Evolutionary conservation across 108 stramenopile genomes (phyloP), one percentile per base, ranked within the genome.

Genomic region (Schizochytrium sp.): DNA sequence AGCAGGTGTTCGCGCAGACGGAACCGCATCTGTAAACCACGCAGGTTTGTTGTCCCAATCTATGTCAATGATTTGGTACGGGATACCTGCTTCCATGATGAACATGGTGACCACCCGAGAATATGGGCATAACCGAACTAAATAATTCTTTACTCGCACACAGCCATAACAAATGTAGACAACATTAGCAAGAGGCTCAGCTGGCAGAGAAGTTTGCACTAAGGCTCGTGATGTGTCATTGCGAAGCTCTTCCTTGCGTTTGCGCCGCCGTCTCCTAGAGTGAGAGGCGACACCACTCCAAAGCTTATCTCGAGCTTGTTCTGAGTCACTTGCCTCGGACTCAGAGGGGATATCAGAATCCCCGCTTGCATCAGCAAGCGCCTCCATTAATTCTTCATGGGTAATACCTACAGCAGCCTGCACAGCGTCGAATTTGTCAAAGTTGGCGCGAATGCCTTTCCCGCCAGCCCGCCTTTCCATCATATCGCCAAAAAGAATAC

Each of bases 131-230:
- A 69, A 44, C 42, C 64, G 64, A 38, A 38, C 64, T 8, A 69
- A 44, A 15, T 69, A 69, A 2, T 69, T 69, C 2, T 15, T 69
- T 38, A 69, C 44, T 10, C 64, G 64, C 42, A 69, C 44, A 44
- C 64, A 69, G 8, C 64, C 64, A 15, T 69, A 69, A 44, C 64
- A 69, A 69, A 69, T 12, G 15, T 69, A 69, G 42, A 69, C 64
- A 8, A 44, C 44, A 7, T 38, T 38, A 7, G 28, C 7, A 38
- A 15, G 44, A 7, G 64, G 64, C 40, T 69, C 64, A 0, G 40
- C 64, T 15, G 64, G 64, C 7, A 69, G 64, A 38, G 0, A 8
- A 8, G 64, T 69, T 38, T 2, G 19, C 19, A 69, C 64, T 7
- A 44, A 38, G 44, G 64, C 64, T 38, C 44, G 3, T 44, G 64